Evolutionary conservation across 1,284 basidiomycete genomes (phyloP).

Genomic region (Entoloma clypeatum): DNA sequence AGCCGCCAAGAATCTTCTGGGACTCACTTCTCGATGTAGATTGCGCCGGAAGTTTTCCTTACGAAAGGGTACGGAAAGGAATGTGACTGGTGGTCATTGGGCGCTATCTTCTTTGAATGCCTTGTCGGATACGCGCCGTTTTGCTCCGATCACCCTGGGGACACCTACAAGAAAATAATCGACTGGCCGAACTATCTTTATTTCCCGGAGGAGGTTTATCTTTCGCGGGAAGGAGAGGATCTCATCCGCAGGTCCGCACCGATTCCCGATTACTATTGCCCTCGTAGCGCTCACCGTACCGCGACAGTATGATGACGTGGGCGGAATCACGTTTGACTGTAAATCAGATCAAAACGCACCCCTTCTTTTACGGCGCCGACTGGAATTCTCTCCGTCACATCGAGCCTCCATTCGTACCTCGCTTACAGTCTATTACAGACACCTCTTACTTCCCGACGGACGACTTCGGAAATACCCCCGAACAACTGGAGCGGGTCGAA

Average conservation of each 20-base stretch:
- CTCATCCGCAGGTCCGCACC: slow-evolving; percentile 72
- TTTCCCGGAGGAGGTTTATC: slow-evolving; percentile 96
- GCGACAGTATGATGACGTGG: slow-evolving; percentile 76
- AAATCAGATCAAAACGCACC: slow-evolving; percentile 89
- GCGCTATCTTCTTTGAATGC: slow-evolving; percentile 99
- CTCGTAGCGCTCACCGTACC: slow-evolving; percentile 7
- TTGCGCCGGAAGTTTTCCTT: slow-evolving; percentile 97
- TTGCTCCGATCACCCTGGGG: slow-evolving; percentile 96
- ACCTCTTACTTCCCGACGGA: slow-evolving; percentile 98
- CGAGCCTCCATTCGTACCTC: slow-evolving; percentile 94
- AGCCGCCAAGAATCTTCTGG: not conserved
- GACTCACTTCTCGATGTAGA: slow-evolving; percentile 48
- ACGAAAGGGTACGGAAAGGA: slow-evolving; percentile 98
- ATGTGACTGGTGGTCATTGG: slow-evolving; percentile 97
- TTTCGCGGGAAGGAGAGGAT: slow-evolving; percentile 90
- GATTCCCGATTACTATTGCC: slow-evolving; percentile 11
- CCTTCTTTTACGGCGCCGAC: slow-evolving; percentile 97
- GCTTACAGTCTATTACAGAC: slow-evolving; percentile 88
- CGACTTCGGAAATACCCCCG: slow-evolving; percentile 82
- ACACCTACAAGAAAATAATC: slow-evolving; percentile 98
- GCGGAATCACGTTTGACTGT: slow-evolving; percentile 76
- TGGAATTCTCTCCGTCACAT: slow-evolving; percentile 90
- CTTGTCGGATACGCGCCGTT: slow-evolving; percentile 97
- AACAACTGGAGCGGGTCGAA: slow-evolving; percentile 69
- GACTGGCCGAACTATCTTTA: slow-evolving; percentile 89